Percentiles rank a stretch among this genome's conserved stretches.
These are phyloP conservation scores for Venturiaceae sp. DNA, from an alignment of 2,329 filamentous ascomycete genomes.

Conservation along the genomic window DNA sequence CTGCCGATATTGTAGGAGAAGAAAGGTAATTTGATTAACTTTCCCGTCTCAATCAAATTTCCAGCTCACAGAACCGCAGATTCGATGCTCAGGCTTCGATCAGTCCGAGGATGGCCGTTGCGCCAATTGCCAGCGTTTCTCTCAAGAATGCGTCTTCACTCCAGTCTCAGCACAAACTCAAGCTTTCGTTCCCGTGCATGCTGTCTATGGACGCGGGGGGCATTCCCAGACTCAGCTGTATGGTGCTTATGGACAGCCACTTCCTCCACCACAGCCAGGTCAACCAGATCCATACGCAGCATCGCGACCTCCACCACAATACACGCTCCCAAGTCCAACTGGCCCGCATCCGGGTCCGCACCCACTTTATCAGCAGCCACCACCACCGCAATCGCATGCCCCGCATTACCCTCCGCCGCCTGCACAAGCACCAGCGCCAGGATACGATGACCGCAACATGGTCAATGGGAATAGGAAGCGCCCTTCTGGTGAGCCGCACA, in stretches of 20 bases:
- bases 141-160: slow-evolving; percentile 69
- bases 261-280: slow-evolving; percentile 25
- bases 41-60: background rate
- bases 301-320: slow-evolving; percentile 17
- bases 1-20: slow-evolving; percentile 49
- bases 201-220: slow-evolving; percentile 43
- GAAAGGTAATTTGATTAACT: slow-evolving; percentile 38
- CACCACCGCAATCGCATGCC: slow-evolving; percentile 2
- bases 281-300: slow-evolving; percentile 12
- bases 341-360: slow-evolving; percentile 22
- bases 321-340: slow-evolving; percentile 35
- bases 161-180: slow-evolving; percentile 65
- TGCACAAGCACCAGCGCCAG: slow-evolving; percentile 16
- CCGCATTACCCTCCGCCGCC: slow-evolving; percentile 18
- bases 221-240: slow-evolving; percentile 35
- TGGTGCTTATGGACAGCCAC: slow-evolving; percentile 40
- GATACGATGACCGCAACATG: slow-evolving; percentile 18
- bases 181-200: slow-evolving; percentile 64
- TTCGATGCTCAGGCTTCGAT: slow-evolving; percentile 68
- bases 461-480: slow-evolving; percentile 33
- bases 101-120: slow-evolving; percentile 62
- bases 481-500: slow-evolving; percentile 38
- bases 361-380: slow-evolving; percentile 9
- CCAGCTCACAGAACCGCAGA: slow-evolving; percentile 37
- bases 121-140: slow-evolving; percentile 63